Base-by-base conservation (phyloP, 208 protist genomes). In the Trypanosoma cruzi region DNA sequence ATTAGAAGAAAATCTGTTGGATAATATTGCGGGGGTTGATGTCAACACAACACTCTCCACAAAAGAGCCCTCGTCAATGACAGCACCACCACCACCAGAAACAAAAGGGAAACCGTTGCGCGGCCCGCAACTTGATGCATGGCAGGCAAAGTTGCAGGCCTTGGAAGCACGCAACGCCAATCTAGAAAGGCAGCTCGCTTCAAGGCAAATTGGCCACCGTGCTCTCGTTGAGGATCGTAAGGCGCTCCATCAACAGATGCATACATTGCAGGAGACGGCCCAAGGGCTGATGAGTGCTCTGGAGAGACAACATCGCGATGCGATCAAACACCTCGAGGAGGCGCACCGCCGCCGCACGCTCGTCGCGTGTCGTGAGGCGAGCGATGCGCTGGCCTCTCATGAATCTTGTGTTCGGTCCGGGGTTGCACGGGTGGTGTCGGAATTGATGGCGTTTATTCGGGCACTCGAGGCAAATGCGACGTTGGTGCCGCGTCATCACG, bases 391-490 rank as follows among this genome's bases (percentile, higher is more conserved):
- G 4, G 52, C 50, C 42, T 7, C 40, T n/a, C 53, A 31, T 24
- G 37, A 62, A 24, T 59, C 14, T 11, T 24, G 20, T 20, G 16
- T 42, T 2, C 61, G 52, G 32, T 22, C 44, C 4, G 70, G 62
- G 0, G 52, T 69, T 4, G 28, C 63, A 48, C 56, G 29, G 8
- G 60, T 75, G n/a, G 69, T 75, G 13, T 36, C 62, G 24, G 69
- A 75, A n/a, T 31, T 75, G 13, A 63, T 75, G 61, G 36, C 8
- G 46, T 75, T 75, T 46, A 48, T 68, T 56, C 52, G 61, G n/a
- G 69, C 52, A 28, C 28, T 75, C 4, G 69, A 75, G 24, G 22
- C 34, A 4, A 24, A 63, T 32, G 61, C 62, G 40, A 32, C 34
- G n/a, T 18, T 6, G 31, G 3, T 14, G 32, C 4, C 16, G 31